Evolutionary conservation across 306 rosid genomes (phyloP).

Genomic region (Citrullus mucosospermus): DNA sequence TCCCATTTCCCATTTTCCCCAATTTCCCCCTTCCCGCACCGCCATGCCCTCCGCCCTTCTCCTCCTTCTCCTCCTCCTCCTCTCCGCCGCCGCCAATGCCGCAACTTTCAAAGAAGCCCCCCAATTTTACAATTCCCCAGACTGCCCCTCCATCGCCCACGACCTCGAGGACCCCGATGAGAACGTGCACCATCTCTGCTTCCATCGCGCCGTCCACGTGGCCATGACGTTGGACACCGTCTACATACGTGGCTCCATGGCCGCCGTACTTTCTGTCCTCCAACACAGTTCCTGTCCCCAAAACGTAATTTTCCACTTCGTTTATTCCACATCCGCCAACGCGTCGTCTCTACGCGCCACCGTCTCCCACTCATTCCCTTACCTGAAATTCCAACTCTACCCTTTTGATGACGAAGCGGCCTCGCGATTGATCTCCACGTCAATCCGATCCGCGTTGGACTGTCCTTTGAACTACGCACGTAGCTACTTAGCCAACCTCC

Average conservation of each 20-base stretch:
- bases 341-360: conserved; percentile 39
- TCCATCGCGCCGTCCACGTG: conserved; percentile 43
- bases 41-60: neutral
- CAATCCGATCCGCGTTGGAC: conserved; percentile 79
- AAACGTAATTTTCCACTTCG: conserved; percentile 64
- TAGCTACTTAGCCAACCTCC: conserved; percentile 42
- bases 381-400: conserved; percentile 60
- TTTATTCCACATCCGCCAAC: conserved; percentile 38
- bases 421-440: conserved; percentile 59
- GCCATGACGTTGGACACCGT: conserved; percentile 82
- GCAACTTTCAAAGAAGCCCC: conserved; percentile 64
- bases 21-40: neutral
- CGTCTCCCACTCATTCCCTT: conserved; percentile 53
- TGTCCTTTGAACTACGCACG: conserved; percentile 90
- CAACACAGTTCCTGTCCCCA: conserved; percentile 81
- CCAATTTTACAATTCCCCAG: conserved; percentile 68
- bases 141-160: conserved; percentile 36
- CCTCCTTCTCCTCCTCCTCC: neutral
- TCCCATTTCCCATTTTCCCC: neutral
- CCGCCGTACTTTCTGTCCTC: conserved; percentile 69
- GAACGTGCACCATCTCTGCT: conserved; percentile 24
- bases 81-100: neutral
- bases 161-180: conserved; percentile 12
- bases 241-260: conserved; percentile 86
- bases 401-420: conserved; percentile 39